Conservation (phyloP, 176 grass and related monocot genomes). For the Aegilops umbellulata region DNA sequence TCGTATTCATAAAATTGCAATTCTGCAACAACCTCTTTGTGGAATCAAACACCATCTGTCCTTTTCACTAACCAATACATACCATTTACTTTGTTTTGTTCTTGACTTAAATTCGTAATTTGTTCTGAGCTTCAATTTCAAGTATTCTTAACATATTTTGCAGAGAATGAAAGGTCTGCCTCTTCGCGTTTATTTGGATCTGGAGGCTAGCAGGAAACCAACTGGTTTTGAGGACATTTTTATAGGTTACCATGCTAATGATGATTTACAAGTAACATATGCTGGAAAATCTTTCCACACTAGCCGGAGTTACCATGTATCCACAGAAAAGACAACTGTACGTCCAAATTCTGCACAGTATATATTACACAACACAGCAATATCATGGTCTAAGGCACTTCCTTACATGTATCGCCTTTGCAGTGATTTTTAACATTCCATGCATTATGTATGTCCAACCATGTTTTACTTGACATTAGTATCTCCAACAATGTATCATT, state of each 20-base stretch:
- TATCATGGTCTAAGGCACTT: not conserved
- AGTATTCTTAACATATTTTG: constrained; percentile 29
- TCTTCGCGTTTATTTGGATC: constrained; percentile 77
- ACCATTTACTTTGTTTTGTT: not conserved
- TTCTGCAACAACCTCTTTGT: not conserved
- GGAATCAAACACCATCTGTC: constrained; percentile 2
- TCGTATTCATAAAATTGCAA: not conserved
- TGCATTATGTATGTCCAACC: not conserved
- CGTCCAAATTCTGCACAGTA: constrained; percentile 8
- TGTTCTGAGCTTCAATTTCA: constrained; percentile 6
- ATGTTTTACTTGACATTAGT: not conserved
- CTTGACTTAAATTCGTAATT: not conserved
- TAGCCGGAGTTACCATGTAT: constrained; percentile 70
- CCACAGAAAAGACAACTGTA: constrained; percentile 76
- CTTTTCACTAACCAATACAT: not conserved
- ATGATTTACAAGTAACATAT: constrained; percentile 94
- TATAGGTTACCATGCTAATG: constrained; percentile 81
- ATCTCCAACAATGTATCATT: not conserved
- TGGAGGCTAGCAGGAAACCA: constrained; percentile 74
- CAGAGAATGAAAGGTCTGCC: constrained; percentile 86
- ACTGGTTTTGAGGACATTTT: constrained; percentile 88
- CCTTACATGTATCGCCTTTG: not conserved
- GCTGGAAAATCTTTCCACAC: constrained; percentile 81
- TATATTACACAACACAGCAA: constrained; percentile 8
- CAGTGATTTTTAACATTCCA: not conserved